Conservation (phyloP, 306 rosid genomes). For the Castanopsis chinensis region DNA sequence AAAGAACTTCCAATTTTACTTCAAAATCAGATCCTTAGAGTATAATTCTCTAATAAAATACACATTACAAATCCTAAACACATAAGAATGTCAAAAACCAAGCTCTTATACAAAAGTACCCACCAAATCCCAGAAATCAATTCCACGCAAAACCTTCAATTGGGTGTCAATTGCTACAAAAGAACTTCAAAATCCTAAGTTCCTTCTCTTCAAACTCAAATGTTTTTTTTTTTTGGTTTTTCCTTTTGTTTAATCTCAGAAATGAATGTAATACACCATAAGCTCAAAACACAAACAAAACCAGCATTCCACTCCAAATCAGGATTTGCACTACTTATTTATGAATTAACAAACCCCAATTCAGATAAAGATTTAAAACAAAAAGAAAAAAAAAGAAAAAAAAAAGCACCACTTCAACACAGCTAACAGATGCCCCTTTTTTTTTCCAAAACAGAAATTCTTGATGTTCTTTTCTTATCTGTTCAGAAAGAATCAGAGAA, state of each 20-base stretch:
- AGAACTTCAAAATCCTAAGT: constrained; percentile 26
- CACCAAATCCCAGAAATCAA: constrained; percentile 2
- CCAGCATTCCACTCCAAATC: constrained; percentile 35
- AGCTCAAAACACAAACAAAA: constrained; percentile 12
- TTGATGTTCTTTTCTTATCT: neutral
- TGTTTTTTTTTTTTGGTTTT: neutral
- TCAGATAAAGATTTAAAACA: constrained; percentile 27
- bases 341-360: constrained; percentile 37
- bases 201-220: constrained; percentile 19
- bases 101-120: constrained; percentile 4
- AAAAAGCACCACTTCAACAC: constrained; percentile 25
- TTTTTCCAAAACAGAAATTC: constrained; percentile 8
- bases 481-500: neutral
- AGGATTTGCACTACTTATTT: constrained; percentile 35
- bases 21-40: neutral
- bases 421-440: constrained; percentile 4
- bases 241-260: neutral
- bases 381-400: neutral
- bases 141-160: constrained; percentile 5
- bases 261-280: neutral
- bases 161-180: neutral
- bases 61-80: neutral
- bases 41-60: neutral
- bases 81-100: constrained; percentile 19
- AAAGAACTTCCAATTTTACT: constrained; percentile 9